Conservation (phyloP, 495 filamentous ascomycete genomes). For the Hypoxylon crocopeplum region DNA sequence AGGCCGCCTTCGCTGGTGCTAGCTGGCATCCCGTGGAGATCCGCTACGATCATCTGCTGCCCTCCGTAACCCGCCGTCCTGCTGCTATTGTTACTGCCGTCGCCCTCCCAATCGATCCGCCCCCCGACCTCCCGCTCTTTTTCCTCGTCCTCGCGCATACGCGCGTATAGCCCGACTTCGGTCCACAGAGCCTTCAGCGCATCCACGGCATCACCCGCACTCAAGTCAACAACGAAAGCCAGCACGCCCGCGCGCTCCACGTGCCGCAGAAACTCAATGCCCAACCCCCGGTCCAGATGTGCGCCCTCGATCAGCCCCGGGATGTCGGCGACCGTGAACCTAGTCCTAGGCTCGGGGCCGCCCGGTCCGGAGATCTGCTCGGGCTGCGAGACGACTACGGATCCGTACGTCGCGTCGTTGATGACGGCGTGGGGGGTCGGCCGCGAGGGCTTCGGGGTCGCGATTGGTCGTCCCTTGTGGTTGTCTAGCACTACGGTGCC, state of each 20-base stretch:
- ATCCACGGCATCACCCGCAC: slow-evolving; percentile 75
- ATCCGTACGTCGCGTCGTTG: slow-evolving; percentile 37
- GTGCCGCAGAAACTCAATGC: slow-evolving; percentile 90
- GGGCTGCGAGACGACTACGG: slow-evolving; percentile 33
- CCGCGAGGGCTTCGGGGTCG: slow-evolving; percentile 38
- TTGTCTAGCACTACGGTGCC: slow-evolving; percentile 93
- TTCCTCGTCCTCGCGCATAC: slow-evolving; percentile 68
- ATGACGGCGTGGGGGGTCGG: slow-evolving; percentile 47
- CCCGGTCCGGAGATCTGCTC: slow-evolving; percentile 6
- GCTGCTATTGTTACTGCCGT: slow-evolving; percentile 22
- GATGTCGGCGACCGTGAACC: slow-evolving; percentile 95
- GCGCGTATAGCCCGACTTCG: slow-evolving; percentile 87
- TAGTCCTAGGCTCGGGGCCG: slow-evolving; percentile 61
- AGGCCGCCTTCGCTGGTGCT: slow-evolving; percentile 47
- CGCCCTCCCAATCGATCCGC: slow-evolving; percentile 49
- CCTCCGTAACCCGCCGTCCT: slow-evolving; percentile 20
- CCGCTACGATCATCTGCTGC: slow-evolving; percentile 43
- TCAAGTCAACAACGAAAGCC: slow-evolving; percentile 91
- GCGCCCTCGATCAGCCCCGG: slow-evolving; percentile 90
- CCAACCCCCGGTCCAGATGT: slow-evolving; percentile 89
- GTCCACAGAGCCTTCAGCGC: slow-evolving; percentile 84
- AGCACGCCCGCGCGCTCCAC: slow-evolving; percentile 92
- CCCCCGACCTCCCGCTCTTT: slow-evolving; percentile 56
- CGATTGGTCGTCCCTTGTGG: slow-evolving; percentile 66
- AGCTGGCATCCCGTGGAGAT: slow-evolving; percentile 37